phyloP scores from a whole-genome alignment of 2,329 filamentous ascomycete genomes.

The Trichoderma gracile region DNA sequence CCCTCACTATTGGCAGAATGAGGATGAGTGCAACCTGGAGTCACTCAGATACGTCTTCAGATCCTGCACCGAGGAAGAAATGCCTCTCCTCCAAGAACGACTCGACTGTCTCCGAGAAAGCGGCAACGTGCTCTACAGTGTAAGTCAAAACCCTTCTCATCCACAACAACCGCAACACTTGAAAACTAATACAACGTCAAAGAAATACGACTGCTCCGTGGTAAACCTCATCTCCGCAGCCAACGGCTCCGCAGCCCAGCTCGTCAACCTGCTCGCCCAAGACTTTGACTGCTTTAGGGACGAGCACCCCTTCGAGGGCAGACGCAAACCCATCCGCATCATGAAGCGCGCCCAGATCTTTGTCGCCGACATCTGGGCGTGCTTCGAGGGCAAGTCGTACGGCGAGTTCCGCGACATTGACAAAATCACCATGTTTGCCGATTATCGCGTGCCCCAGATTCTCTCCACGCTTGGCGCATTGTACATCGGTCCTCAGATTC shows the following conservation, averaged over 20 bases:
- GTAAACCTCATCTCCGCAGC: constrained; percentile 72
- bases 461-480: constrained; percentile 80
- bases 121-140: constrained; percentile 74
- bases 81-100: constrained; percentile 79
- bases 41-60: constrained; percentile 77
- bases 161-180: not conserved
- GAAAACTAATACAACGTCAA: constrained; percentile 23
- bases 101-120: constrained; percentile 80
- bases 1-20: constrained; percentile 80
- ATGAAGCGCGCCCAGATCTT: constrained; percentile 96
- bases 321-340: constrained; percentile 69
- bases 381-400: constrained; percentile 78
- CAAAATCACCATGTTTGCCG: constrained; percentile 97
- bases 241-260: constrained; percentile 73
- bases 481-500: constrained; percentile 78
- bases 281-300: constrained; percentile 88
- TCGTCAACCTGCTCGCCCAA: constrained; percentile 82
- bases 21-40: constrained; percentile 73
- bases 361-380: constrained; percentile 95
- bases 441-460: constrained; percentile 95
- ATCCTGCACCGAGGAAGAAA: constrained; percentile 81
- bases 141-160: constrained; percentile 40
- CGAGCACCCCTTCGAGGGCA: constrained; percentile 71
- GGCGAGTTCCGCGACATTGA: constrained; percentile 88
- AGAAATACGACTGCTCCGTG: constrained; percentile 77